Evolutionary conservation across 1,139 yeast genomes (phyloP).

Genomic region (Protomyces lactucae-debilis): DNA sequence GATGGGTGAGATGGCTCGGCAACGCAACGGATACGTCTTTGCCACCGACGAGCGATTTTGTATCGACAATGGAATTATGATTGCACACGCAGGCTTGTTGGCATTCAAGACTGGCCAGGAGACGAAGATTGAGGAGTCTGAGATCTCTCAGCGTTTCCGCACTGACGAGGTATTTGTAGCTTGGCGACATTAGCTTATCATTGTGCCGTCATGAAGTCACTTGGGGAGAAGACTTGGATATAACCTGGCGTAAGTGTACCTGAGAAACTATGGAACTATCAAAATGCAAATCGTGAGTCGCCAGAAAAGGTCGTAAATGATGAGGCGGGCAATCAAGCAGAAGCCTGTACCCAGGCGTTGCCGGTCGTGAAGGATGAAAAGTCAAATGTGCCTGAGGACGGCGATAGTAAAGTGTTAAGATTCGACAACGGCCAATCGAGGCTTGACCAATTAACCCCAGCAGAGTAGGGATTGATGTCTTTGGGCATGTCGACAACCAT

Average conservation of each 20-base stretch:
- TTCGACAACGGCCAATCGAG: slow-evolving; percentile 21
- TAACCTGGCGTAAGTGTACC: no score
- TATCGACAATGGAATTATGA: slow-evolving; percentile 57
- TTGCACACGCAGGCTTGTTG: slow-evolving; percentile 93
- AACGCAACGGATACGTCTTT: slow-evolving; percentile 76
- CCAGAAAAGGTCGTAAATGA: not conserved
- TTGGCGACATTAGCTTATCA: slow-evolving; percentile 29
- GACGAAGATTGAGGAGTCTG: slow-evolving; percentile 60
- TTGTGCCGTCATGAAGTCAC: no score
- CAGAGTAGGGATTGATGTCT: slow-evolving; percentile 22
- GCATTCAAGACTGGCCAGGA: slow-evolving; percentile 76
- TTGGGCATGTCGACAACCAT: slow-evolving; percentile 4
- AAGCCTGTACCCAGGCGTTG: not conserved
- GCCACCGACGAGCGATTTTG: slow-evolving; percentile 82
- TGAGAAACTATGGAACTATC: not conserved
- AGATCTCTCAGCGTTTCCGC: slow-evolving; percentile 78
- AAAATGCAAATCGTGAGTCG: not conserved
- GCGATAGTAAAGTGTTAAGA: slow-evolving; percentile 5
- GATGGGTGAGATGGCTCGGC: slow-evolving; percentile 92
- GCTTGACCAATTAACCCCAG: slow-evolving; percentile 1
- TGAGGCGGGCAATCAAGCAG: not conserved
- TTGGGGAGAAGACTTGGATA: no score
- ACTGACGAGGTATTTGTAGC: slow-evolving; percentile 34
- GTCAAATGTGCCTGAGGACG: slow-evolving; percentile 13
- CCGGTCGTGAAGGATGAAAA: slow-evolving; percentile 14